A percentile compares a stretch with the other conserved stretches of the same genome.
These are phyloP conservation scores for Gamsiella multidivaricata DNA, from an alignment of 192 early-diverging fungal species.

Conservation along the genomic window DNA sequence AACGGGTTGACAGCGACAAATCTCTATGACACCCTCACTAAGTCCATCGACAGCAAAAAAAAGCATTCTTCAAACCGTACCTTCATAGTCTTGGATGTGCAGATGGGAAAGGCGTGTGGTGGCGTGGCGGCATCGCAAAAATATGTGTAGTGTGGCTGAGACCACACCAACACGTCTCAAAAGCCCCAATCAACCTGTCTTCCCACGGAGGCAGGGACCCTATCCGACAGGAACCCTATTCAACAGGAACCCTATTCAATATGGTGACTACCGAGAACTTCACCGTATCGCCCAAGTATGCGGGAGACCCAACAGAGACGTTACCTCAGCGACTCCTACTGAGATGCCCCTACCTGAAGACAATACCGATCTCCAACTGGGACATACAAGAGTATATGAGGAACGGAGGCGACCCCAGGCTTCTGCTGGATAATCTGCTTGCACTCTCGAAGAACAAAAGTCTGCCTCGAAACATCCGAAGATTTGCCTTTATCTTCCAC, in stretches of 20 bases:
- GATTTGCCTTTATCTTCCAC: not conserved
- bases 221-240: too few species aligned
- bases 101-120: too few species aligned
- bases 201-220: too few species aligned
- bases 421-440: not conserved
- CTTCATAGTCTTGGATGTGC: too few species aligned
- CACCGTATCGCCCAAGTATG: conserved; percentile 1
- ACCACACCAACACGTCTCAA: too few species aligned
- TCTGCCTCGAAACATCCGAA: not conserved
- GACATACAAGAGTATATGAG: not conserved
- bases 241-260: not conserved
- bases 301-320: not conserved
- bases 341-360: not conserved
- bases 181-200: too few species aligned
- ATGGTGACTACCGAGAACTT: not conserved
- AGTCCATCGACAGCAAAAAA: too few species aligned
- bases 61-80: too few species aligned
- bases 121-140: too few species aligned
- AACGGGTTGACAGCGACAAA: not conserved
- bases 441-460: not conserved
- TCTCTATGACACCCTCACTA: too few species aligned
- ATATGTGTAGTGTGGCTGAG: too few species aligned
- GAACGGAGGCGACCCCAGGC: not conserved
- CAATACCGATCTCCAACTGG: not conserved
- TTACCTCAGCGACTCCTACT: not conserved